Base-by-base conservation (phyloP, 768 basidiomycete genomes). In the Tricholoma furcatifolium region DNA sequence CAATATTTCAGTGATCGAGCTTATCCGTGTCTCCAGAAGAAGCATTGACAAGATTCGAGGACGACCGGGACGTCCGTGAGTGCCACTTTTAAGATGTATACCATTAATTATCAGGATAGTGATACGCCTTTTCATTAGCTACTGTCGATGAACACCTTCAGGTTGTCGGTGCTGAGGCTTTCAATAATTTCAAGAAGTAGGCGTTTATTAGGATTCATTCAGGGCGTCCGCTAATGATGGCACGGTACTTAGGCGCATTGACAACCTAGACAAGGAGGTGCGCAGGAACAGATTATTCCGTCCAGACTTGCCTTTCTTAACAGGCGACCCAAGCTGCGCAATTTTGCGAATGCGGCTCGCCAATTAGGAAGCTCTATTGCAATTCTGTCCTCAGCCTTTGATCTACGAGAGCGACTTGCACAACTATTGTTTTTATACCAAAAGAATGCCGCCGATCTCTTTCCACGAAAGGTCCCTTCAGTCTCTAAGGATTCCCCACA, bases 311-410 rank as follows among this genome's bases (percentile, higher is more conserved):
- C 45, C 20, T 39, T 43, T 27, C 46, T 47, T 27, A 27, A 3
- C 38, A 48, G 27, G 27, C 38, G 46, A 35, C 49, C 24, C 31
- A 47, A 89, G 84, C 76, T 91, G 14, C 79, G 86, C 42, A 87
- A 85, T 65, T 89, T 89, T 64, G 82, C 85, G 34, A 87, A 88
- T 59, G 86, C 88, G 11, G 80, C 86, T 18, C 82, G 87, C 34
- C 88, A 88, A 62, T 74, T 91, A 0, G 88, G 88, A 21, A 86
- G 84, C 51, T 89, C 87, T 5, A 85, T 88, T 18, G 87, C 85
- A 6, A 87, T 91, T 50, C 74, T 89, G 6, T 87, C 87, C 12
- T 88, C 87, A 11, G 80, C 85, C 0, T 87, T 81, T 65, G 80
- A 84, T 60, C 78, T 91, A 30, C 83, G 88, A 2, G 81, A 84